Evolutionary conservation across 306 rosid genomes (phyloP).

Genomic region (Fagus crenata): DNA sequence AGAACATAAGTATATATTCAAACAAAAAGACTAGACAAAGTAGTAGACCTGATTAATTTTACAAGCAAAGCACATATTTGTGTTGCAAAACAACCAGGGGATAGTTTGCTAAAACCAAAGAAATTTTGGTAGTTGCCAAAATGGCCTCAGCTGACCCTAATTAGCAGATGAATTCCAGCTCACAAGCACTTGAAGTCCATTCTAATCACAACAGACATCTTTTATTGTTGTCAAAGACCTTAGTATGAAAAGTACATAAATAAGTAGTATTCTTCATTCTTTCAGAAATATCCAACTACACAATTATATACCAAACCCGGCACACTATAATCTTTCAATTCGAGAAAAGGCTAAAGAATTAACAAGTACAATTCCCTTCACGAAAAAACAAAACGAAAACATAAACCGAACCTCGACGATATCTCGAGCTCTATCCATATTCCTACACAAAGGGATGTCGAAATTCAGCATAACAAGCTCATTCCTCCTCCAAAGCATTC

Average conservation of each 20-base stretch:
- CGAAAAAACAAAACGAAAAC: neutral
- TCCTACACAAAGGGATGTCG: constrained; percentile 69
- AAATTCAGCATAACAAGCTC: constrained; percentile 85
- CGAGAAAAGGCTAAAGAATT: neutral
- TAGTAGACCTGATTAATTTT: neutral
- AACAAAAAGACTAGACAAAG: neutral
- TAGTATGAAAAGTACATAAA: neutral
- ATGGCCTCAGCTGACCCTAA: constrained; percentile 15
- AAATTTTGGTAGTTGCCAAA: neutral
- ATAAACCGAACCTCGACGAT: constrained; percentile 68
- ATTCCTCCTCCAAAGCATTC: constrained; percentile 53
- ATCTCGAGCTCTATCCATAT: constrained; percentile 88
- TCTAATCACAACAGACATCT: neutral
- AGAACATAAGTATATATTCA: neutral
- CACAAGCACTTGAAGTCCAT: constrained; percentile 1
- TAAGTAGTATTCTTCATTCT: neutral
- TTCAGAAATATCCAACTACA: neutral
- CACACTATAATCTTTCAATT: neutral
- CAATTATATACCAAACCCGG: neutral
- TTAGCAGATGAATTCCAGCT: neutral
- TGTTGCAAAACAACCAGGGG: neutral
- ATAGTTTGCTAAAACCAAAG: neutral
- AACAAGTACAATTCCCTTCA: neutral
- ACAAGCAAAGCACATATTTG: neutral
- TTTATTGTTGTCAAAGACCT: neutral